Percentiles rank a stretch among this genome's conserved stretches.
Evolutionary conservation across 164 flowering plant species (phyloP).

Genomic region (Cinnamomum chago): DNA sequence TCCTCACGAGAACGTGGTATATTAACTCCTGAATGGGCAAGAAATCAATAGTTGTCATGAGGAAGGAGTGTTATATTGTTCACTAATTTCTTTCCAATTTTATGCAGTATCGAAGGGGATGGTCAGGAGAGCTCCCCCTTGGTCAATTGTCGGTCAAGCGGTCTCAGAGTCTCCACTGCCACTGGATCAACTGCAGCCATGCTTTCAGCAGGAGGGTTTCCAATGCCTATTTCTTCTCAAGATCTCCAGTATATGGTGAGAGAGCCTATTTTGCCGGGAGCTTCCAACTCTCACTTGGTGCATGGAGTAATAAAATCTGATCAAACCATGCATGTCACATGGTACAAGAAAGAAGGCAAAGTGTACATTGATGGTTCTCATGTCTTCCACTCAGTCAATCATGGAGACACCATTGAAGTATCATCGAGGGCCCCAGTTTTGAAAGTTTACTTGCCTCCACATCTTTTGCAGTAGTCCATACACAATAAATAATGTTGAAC

Average conservation of each 20-base stretch:
- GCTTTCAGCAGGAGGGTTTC: slow-evolving; percentile 86
- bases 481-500: neutral
- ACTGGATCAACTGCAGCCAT: slow-evolving; percentile 97
- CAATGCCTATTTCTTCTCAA: slow-evolving; percentile 58
- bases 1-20: neutral
- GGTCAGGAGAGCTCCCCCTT: slow-evolving; percentile 33
- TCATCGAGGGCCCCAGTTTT: slow-evolving; percentile 69
- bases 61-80: neutral
- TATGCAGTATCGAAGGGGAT: slow-evolving; percentile 45
- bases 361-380: slow-evolving; percentile 84
- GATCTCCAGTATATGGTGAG: slow-evolving; percentile 94
- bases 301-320: slow-evolving; percentile 56
- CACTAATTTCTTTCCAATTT: neutral
- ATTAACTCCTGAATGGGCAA: neutral
- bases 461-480: slow-evolving; percentile 21
- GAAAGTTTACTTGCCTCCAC: slow-evolving; percentile 62
- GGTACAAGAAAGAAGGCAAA: slow-evolving; percentile 63
- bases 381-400: slow-evolving; percentile 34
- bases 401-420: slow-evolving; percentile 59
- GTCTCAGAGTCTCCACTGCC: slow-evolving; percentile 84
- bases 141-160: slow-evolving; percentile 73
- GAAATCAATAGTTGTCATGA: neutral
- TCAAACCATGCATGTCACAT: slow-evolving; percentile 58
- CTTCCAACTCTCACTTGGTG: slow-evolving; percentile 36
- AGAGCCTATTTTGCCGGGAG: slow-evolving; percentile 67